Percentiles rank a stretch among this genome's conserved stretches.
These are phyloP conservation scores for Noccaea caerulescens DNA, from an alignment of 345 rosid species.

Conservation along the genomic window DNA sequence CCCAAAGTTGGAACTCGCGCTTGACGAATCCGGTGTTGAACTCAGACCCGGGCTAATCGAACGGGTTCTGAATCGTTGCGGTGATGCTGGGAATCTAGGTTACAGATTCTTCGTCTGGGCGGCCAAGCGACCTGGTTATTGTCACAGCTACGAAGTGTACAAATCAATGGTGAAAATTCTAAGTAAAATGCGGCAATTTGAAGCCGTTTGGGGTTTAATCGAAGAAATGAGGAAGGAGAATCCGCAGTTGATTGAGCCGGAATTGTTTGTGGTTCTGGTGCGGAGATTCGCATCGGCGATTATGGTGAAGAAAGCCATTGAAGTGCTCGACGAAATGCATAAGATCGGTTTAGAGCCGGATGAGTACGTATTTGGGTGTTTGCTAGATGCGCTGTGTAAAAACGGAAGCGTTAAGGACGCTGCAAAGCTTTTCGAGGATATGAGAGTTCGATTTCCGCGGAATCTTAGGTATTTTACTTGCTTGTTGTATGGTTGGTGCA, in stretches of 20 bases:
- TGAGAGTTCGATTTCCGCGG: conserved; percentile 61
- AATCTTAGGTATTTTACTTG: conserved; percentile 66
- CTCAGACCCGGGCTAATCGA: conserved; percentile 72
- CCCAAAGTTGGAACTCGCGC: conserved; percentile 79
- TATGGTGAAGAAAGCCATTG: conserved; percentile 82
- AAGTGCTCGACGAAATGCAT: conserved; percentile 93
- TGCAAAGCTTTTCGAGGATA: conserved; percentile 78
- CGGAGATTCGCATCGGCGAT: conserved; percentile 71
- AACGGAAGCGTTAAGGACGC: conserved; percentile 84
- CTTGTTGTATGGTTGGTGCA: conserved; percentile 91
- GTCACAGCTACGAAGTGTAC: conserved; percentile 68
- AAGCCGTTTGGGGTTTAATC: conserved; percentile 81
- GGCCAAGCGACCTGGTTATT: conserved; percentile 73
- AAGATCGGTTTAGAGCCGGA: conserved; percentile 77
- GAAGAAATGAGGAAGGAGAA: conserved; percentile 86
- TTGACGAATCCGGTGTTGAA: conserved; percentile 71
- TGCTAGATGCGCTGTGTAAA: conserved; percentile 85
- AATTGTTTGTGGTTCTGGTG: conserved; percentile 71
- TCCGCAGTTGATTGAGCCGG: conserved; percentile 70
- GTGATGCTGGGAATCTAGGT: conserved; percentile 88
- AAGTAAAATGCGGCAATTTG: conserved; percentile 88
- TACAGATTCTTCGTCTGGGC: conserved; percentile 85
- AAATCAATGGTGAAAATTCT: conserved; percentile 72
- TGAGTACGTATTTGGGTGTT: conserved; percentile 73
- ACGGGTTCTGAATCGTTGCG: conserved; percentile 86